These are phyloP conservation scores for Nasturtium officinale DNA, from an alignment of 345 rosid species.

Conservation along the genomic window DNA sequence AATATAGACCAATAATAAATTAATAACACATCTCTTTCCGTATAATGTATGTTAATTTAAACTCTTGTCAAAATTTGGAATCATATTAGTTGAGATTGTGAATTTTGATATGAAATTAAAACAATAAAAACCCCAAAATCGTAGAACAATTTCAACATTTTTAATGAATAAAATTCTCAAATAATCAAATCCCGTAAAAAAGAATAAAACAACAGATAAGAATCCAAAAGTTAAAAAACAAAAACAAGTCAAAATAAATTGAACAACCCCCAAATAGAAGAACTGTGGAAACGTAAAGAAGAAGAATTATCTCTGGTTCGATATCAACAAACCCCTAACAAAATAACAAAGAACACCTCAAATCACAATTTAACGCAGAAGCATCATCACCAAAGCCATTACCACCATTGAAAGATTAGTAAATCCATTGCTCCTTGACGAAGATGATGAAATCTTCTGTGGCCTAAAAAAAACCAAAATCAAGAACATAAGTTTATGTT, in stretches of 20 bases:
- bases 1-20: background rate
- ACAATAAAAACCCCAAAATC: background rate
- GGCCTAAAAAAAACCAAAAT: conserved; percentile 53
- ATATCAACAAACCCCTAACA: conserved; percentile 43
- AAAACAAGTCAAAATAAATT: conserved; percentile 32
- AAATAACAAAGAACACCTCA: conserved; percentile 10
- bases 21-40: too few species aligned
- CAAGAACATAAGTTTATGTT: conserved; percentile 13
- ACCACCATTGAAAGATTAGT: conserved; percentile 20
- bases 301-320: conserved; percentile 27
- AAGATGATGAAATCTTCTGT: conserved; percentile 62
- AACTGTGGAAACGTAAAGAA: conserved; percentile 41
- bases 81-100: background rate
- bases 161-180: conserved; percentile 31
- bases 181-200: conserved; percentile 25
- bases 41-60: background rate
- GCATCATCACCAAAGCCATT: conserved; percentile 37
- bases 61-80: background rate
- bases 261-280: conserved; percentile 35
- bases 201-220: conserved; percentile 37
- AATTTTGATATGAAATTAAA: background rate
- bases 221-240: conserved; percentile 8
- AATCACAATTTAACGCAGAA: conserved; percentile 26
- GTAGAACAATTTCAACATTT: conserved; percentile 6
- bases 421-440: conserved; percentile 32